These are phyloP conservation scores for Coniella lustricola DNA, from an alignment of 2,329 filamentous ascomycete species.

Conservation along the genomic window DNA sequence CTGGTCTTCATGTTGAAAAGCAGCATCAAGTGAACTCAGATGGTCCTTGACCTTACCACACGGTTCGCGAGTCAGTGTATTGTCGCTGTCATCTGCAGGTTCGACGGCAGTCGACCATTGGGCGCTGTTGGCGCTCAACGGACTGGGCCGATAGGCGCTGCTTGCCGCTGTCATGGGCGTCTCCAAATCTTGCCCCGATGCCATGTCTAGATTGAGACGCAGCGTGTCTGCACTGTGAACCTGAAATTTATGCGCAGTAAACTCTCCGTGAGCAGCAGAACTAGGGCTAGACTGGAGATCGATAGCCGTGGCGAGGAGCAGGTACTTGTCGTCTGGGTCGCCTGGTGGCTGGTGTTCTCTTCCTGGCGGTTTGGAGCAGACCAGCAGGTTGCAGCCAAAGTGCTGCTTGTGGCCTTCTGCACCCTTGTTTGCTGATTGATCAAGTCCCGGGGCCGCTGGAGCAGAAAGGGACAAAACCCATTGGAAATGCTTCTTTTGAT, in stretches of 20 bases:
- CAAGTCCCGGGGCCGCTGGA: conserved; percentile 12
- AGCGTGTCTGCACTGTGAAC: conserved; percentile 3
- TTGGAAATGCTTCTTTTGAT: conserved; percentile 44
- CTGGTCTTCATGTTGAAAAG: conserved; percentile 53
- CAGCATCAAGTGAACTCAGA: conserved; percentile 47
- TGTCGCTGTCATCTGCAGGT: conserved; percentile 13
- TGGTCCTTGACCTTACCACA: conserved; percentile 4
- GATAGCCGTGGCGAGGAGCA: conserved; percentile 41
- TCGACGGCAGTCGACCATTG: conserved; percentile 11
- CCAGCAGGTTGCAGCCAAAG: conserved; percentile 37
- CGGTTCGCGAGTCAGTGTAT: conserved; percentile 9
- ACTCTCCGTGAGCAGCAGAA: background rate
- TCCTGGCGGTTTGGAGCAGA: conserved; percentile 25
- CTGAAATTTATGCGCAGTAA: conserved; percentile 8
- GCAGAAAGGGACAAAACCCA: conserved; percentile 38
- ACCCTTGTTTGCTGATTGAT: background rate
- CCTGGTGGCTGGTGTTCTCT: conserved; percentile 19
- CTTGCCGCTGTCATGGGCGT: background rate
- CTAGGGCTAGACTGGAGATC: conserved; percentile 13
- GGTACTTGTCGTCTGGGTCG: conserved; percentile 32
- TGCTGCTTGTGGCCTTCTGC: conserved; percentile 12
- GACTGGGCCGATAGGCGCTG: conserved; percentile 3
- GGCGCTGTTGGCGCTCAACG: conserved; percentile 4
- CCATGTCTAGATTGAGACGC: conserved; percentile 6
- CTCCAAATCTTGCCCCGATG: background rate